Conservation (phyloP, 2,329 filamentous ascomycete genomes). For the Diaporthe eres region DNA sequence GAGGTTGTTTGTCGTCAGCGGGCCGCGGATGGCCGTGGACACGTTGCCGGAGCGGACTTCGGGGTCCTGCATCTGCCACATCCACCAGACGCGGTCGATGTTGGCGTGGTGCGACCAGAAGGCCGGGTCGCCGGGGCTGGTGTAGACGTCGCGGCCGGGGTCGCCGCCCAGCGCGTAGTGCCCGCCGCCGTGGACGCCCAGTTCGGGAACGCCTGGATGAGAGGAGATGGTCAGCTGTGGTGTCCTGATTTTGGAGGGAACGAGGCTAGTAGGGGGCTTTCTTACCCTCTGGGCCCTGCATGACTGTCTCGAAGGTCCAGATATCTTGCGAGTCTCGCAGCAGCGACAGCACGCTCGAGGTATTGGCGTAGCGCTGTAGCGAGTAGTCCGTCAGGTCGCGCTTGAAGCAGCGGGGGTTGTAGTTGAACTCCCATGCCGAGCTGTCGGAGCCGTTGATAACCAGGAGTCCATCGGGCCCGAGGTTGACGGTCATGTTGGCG, state of each 20-base stretch:
- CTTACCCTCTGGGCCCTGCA: conserved; percentile 46
- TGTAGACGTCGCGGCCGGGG: conserved; percentile 43
- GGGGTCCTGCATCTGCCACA: conserved; percentile 43
- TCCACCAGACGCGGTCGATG: conserved; percentile 40
- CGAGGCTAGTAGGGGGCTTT: too few species aligned
- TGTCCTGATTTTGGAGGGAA: neutral
- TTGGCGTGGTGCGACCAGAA: conserved; percentile 39
- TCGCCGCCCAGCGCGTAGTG: conserved; percentile 47
- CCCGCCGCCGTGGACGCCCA: conserved; percentile 48
- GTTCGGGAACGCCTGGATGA: conserved; percentile 26
- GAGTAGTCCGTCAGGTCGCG: conserved; percentile 48
- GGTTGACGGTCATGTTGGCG: conserved; percentile 56
- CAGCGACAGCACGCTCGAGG: conserved; percentile 45
- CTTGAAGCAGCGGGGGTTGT: conserved; percentile 54
- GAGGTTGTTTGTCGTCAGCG: neutral
- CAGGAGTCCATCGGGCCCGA: conserved; percentile 55
- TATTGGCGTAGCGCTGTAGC: conserved; percentile 48
- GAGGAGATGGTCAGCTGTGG: conserved; percentile 27
- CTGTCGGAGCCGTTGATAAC: conserved; percentile 40
- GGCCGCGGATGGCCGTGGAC: conserved; percentile 21
- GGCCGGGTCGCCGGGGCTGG: conserved; percentile 36
- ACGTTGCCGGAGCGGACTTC: conserved; percentile 49
- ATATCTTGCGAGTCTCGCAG: conserved; percentile 48
- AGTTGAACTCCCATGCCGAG: conserved; percentile 45
- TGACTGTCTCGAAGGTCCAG: conserved; percentile 47